Evolutionary conservation across 495 filamentous ascomycete species (phyloP).

Genomic region (Penicillium daleae): DNA sequence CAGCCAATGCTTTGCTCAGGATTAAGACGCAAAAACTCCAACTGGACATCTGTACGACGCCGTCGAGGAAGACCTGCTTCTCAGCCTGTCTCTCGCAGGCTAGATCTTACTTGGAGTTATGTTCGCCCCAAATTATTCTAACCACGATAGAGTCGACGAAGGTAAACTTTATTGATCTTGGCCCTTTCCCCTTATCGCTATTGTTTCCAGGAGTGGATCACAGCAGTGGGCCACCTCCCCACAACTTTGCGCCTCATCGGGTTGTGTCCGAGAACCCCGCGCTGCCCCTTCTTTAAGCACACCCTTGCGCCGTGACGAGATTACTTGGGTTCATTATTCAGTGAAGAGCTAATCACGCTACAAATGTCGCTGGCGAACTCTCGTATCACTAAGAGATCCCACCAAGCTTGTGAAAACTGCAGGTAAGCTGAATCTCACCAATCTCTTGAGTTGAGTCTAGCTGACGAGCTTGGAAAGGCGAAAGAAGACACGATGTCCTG

Average conservation of each 20-base stretch:
- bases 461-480: slow-evolving; percentile 21
- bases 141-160: not conserved
- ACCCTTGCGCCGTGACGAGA: not conserved
- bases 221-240: slow-evolving; percentile 9
- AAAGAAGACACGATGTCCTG: slow-evolving; percentile 52
- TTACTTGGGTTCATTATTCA: not conserved
- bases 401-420: slow-evolving; percentile 49
- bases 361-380: slow-evolving; percentile 14
- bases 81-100: not conserved
- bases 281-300: slow-evolving; percentile 8
- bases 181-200: slow-evolving; percentile 13
- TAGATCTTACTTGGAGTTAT: not conserved
- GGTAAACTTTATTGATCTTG: not conserved
- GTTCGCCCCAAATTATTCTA: not conserved
- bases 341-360: not conserved
- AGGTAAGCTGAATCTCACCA: slow-evolving; percentile 26
- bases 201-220: slow-evolving; percentile 10
- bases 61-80: not conserved
- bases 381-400: slow-evolving; percentile 29
- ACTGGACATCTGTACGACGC: no score
- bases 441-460: no score
- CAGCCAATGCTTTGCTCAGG: not conserved
- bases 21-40: not conserved
- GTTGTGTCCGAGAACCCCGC: slow-evolving; percentile 28
- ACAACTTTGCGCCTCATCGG: slow-evolving; percentile 11